Conservation (phyloP, 2,329 filamentous ascomycete genomes). For the Claviceps fusiformis region DNA sequence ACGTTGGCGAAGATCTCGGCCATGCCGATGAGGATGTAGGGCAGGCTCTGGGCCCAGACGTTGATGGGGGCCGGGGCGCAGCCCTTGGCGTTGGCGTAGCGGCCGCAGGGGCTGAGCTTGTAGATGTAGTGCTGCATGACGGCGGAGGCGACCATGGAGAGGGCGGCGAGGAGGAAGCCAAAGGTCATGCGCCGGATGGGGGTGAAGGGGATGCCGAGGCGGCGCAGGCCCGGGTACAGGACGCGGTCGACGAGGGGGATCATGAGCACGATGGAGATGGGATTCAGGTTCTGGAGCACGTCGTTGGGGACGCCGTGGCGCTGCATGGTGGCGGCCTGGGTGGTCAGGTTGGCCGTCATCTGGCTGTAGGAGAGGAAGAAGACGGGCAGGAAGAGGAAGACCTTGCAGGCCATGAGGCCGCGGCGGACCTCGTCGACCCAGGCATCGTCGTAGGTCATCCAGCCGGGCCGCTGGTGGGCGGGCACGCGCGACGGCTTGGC, state of each 20-base stretch:
- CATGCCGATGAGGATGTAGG: conserved; percentile 37
- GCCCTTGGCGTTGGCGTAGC: conserved; percentile 27
- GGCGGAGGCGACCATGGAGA: conserved; percentile 45
- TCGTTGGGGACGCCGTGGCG: conserved; percentile 65
- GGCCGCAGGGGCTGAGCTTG: conserved; percentile 45
- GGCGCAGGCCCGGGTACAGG: conserved; percentile 56
- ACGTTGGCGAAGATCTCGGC: conserved; percentile 42
- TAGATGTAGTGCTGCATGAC: conserved; percentile 53
- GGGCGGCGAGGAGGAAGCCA: conserved; percentile 52
- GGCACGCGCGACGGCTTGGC: conserved; percentile 54
- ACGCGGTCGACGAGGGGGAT: conserved; percentile 58
- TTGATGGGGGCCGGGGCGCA: conserved; percentile 49
- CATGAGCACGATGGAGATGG: conserved; percentile 61
- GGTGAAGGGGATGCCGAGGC: conserved; percentile 49
- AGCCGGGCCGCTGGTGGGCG: conserved; percentile 41
- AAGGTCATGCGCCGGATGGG: conserved; percentile 63
- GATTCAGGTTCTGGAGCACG: conserved; percentile 62
- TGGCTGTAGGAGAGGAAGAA: conserved; percentile 48
- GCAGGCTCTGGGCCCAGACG: conserved; percentile 44
- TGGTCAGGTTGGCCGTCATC: conserved; percentile 46
- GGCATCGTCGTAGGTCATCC: conserved; percentile 74
- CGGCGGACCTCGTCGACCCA: conserved; percentile 71
- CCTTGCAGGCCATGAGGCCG: conserved; percentile 54
- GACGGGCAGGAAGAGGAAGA: conserved; percentile 58
- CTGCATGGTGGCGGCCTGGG: conserved; percentile 52